phyloP scores from a whole-genome alignment of 2,329 filamentous ascomycete genomes.

The Pseudogymnoascus sp. region DNA sequence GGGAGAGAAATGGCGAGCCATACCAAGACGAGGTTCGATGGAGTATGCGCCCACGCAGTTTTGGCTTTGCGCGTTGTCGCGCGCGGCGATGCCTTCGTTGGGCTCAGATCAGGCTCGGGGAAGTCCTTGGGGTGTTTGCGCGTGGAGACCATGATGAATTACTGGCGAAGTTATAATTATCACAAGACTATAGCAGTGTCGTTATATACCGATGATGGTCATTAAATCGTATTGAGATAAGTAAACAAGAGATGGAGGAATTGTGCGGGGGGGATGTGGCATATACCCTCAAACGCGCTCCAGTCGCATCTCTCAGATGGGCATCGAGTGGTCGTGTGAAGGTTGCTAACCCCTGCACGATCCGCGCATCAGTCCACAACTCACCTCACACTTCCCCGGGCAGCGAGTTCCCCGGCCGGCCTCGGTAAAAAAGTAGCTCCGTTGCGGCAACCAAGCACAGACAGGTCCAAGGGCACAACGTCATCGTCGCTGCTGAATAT shows the following conservation, averaged over 20 bases:
- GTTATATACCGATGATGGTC: background rate
- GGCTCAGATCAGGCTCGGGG: conserved; percentile 27
- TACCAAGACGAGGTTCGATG: conserved; percentile 47
- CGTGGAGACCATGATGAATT: conserved; percentile 45
- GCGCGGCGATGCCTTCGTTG: conserved; percentile 18
- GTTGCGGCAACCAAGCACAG: background rate
- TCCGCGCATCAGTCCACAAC: conserved; percentile 4
- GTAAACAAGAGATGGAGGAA: background rate
- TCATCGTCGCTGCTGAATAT: conserved; percentile 14
- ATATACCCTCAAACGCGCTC: conserved; percentile 6
- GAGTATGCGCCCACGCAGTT: conserved; percentile 48
- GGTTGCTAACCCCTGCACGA: background rate
- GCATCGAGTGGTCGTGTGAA: background rate
- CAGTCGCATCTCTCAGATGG: conserved; percentile 6
- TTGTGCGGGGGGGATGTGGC: background rate
- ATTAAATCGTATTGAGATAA: background rate
- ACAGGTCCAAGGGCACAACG: conserved; percentile 14
- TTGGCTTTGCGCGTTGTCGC: conserved; percentile 15
- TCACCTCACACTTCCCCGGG: background rate
- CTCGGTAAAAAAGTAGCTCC: background rate
- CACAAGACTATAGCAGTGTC: background rate
- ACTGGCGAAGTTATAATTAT: background rate
- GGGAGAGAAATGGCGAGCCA: conserved; percentile 59
- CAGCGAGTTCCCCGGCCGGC: background rate
- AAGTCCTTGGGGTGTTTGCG: conserved; percentile 46